Evolutionary conservation across 768 basidiomycete genomes (phyloP).

Genomic region (Lactifluus piperatus): DNA sequence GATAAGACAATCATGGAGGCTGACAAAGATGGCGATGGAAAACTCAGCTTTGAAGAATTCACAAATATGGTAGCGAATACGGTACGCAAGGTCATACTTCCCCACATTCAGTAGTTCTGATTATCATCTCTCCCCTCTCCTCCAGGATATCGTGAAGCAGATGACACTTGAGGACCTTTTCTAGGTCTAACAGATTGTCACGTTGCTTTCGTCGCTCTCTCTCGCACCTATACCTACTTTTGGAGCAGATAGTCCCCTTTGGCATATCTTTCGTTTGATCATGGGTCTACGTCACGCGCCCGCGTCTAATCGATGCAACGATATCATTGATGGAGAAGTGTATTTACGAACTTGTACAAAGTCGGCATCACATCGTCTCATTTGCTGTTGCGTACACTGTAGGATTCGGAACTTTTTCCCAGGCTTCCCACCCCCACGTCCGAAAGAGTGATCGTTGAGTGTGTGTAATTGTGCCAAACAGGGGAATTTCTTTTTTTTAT

Average conservation of each 20-base stretch:
- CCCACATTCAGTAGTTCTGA: not conserved
- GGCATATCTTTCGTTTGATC: not conserved
- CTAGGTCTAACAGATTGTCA: slow-evolving; percentile 27
- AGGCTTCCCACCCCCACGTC: not conserved
- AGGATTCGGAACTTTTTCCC: not conserved
- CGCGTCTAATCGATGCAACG: not conserved
- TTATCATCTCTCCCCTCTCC: not conserved
- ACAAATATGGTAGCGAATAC: slow-evolving; percentile 95
- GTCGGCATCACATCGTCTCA: not conserved
- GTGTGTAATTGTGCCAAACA: not conserved
- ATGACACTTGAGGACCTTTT: slow-evolving; percentile 96
- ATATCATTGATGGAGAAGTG: slow-evolving; percentile 14
- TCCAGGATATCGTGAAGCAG: slow-evolving; percentile 94
- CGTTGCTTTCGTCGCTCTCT: not conserved
- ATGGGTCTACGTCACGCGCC: not conserved
- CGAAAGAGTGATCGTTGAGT: not conserved
- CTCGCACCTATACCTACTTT: slow-evolving; percentile 3
- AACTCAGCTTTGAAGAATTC: slow-evolving; percentile 96
- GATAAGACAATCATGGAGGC: slow-evolving; percentile 99
- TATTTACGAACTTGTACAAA: slow-evolving; percentile 5
- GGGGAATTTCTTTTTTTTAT: not conserved
- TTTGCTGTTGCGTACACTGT: not conserved
- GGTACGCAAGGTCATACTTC: slow-evolving; percentile 36
- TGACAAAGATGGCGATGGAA: slow-evolving; percentile 96
- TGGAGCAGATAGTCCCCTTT: slow-evolving; percentile 8